Conservation (phyloP, 768 basidiomycete genomes). For the Tephrocybe sp. region DNA sequence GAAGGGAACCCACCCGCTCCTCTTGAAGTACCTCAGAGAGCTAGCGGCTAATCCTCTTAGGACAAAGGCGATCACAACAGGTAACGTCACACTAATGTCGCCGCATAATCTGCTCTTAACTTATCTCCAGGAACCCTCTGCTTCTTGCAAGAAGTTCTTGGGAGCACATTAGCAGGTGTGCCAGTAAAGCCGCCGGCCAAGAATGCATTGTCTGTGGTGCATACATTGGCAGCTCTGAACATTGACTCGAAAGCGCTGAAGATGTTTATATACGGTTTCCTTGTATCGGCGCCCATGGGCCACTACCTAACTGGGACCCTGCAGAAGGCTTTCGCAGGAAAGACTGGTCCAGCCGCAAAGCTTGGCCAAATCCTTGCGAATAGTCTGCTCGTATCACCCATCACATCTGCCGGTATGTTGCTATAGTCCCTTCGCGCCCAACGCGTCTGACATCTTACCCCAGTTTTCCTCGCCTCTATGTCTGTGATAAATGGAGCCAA, state of each 20-base stretch:
- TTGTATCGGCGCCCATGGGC: slow-evolving; percentile 79
- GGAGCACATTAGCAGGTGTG: slow-evolving; percentile 65
- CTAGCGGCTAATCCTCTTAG: slow-evolving; percentile 70
- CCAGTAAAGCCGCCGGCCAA: slow-evolving; percentile 51
- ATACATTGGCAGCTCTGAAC: slow-evolving; percentile 54
- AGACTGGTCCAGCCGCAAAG: slow-evolving; percentile 60
- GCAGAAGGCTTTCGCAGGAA: slow-evolving; percentile 78
- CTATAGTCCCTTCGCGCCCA: neutral
- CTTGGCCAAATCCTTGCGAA: slow-evolving; percentile 74
- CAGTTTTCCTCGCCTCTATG: slow-evolving; percentile 77
- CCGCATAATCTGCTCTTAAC: slow-evolving; percentile 3
- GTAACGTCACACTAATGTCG: slow-evolving; percentile 28
- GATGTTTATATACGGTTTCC: slow-evolving; percentile 82
- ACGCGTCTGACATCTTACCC: neutral
- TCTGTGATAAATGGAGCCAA: slow-evolving; percentile 83
- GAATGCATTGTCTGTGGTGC: slow-evolving; percentile 52
- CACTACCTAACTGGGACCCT: slow-evolving; percentile 73
- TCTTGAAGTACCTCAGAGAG: slow-evolving; percentile 69
- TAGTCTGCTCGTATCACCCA: slow-evolving; percentile 74
- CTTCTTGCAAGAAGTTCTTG: slow-evolving; percentile 81
- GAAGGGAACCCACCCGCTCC: slow-evolving; percentile 42
- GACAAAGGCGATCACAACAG: slow-evolving; percentile 79
- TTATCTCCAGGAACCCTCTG: slow-evolving; percentile 44
- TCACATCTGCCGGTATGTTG: slow-evolving; percentile 64
- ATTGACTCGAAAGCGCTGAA: slow-evolving; percentile 74